Conservation (phyloP, 257 asterid genomes). For the Fraxinus cuspidata region DNA sequence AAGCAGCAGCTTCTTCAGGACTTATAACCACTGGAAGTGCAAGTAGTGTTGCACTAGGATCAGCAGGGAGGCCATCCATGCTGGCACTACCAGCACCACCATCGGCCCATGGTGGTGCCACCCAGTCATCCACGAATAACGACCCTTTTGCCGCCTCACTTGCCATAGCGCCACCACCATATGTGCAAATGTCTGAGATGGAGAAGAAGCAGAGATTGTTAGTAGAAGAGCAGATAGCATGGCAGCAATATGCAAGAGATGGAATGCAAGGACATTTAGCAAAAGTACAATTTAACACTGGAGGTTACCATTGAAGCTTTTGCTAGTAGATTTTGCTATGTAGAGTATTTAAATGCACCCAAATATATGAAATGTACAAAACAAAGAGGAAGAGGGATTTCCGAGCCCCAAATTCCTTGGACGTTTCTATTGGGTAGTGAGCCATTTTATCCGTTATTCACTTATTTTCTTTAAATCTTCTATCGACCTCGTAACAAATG, state of each 20-base stretch:
- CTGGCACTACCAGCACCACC: slow-evolving; percentile 91
- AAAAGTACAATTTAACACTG: slow-evolving; percentile 43
- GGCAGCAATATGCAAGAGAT: slow-evolving; percentile 82
- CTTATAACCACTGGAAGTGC: slow-evolving; percentile 72
- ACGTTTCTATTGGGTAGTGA: not conserved
- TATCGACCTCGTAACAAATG: not conserved
- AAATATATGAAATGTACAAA: not conserved
- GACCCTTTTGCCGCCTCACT: slow-evolving; percentile 83
- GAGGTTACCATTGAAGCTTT: slow-evolving; percentile 50
- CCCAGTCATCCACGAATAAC: slow-evolving; percentile 6
- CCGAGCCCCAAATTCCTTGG: not conserved
- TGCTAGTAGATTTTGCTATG: not conserved
- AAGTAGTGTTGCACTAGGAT: slow-evolving; percentile 79
- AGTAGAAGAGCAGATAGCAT: slow-evolving; percentile 73
- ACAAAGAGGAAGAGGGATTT: not conserved
- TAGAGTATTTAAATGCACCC: not conserved
- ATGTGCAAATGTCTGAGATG: slow-evolving; percentile 91
- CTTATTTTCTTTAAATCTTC: not conserved
- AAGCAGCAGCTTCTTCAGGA: slow-evolving; percentile 67
- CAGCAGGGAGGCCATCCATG: slow-evolving; percentile 82
- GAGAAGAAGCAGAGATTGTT: slow-evolving; percentile 79
- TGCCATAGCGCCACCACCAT: slow-evolving; percentile 69
- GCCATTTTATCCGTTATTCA: not conserved
- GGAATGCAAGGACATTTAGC: slow-evolving; percentile 80
- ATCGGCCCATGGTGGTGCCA: slow-evolving; percentile 30